Evolutionary conservation across 306 rosid genomes (phyloP).

Genomic region (Clitoria ternatea): DNA sequence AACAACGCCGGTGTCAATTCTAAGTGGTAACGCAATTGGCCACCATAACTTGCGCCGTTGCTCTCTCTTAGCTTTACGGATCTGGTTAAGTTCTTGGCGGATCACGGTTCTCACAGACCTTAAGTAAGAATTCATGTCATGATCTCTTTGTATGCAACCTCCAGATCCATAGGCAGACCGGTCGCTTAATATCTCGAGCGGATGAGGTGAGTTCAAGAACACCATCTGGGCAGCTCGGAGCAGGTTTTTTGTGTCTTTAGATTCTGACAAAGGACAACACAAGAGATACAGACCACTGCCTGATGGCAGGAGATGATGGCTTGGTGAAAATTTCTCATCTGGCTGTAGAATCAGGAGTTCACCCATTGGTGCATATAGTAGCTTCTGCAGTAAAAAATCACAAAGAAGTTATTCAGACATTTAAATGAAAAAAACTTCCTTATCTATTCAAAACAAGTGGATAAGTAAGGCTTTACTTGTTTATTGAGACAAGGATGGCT

Average conservation of each 20-base stretch:
- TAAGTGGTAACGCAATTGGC: slow-evolving; percentile 46
- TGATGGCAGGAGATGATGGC: slow-evolving; percentile 77
- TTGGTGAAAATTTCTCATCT: slow-evolving; percentile 80
- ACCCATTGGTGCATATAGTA: slow-evolving; percentile 86
- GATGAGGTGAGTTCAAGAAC: slow-evolving; percentile 92
- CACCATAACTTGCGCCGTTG: slow-evolving; percentile 71
- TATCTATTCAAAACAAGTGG: background rate
- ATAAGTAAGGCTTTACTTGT: slow-evolving; percentile 46
- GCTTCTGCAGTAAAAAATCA: slow-evolving; percentile 46
- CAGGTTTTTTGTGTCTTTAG: slow-evolving; percentile 46
- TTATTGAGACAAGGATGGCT: slow-evolving; percentile 81
- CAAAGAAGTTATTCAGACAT: slow-evolving; percentile 12
- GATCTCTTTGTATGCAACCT: slow-evolving; percentile 84
- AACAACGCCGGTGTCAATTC: slow-evolving; percentile 36
- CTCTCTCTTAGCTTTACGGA: slow-evolving; percentile 59
- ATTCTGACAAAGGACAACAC: slow-evolving; percentile 42
- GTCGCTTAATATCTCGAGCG: slow-evolving; percentile 82
- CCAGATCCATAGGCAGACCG: slow-evolving; percentile 83
- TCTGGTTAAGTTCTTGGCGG: slow-evolving; percentile 62
- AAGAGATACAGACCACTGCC: slow-evolving; percentile 84
- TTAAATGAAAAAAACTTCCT: background rate
- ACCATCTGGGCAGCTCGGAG: slow-evolving; percentile 60
- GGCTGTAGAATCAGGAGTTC: slow-evolving; percentile 87
- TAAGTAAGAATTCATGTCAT: slow-evolving; percentile 81
- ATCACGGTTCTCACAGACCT: slow-evolving; percentile 62